These are phyloP conservation scores for Strigomonas oncopelti DNA, from an alignment of 208 protist species.

Conservation along the genomic window DNA sequence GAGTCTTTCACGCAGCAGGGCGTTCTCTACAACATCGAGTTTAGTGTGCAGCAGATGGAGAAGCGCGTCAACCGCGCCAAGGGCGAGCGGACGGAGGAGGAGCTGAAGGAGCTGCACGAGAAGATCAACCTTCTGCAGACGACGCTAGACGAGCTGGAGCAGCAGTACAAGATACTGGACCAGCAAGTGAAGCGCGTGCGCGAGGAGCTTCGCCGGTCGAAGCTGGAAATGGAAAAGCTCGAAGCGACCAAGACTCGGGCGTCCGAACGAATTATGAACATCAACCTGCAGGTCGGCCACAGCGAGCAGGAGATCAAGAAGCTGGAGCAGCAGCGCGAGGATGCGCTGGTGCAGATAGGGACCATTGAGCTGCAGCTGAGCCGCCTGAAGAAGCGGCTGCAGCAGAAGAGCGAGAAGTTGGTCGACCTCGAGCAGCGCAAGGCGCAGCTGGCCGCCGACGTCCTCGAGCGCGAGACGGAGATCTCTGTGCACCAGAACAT, in stretches of 20 bases:
- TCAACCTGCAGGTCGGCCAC: conserved; percentile 79
- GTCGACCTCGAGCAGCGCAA: conserved; percentile 73
- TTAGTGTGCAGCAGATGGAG: conserved; percentile 94
- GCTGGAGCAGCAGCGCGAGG: conserved; percentile 64
- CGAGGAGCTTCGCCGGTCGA: conserved; percentile 73
- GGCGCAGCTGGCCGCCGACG: conserved; percentile 55
- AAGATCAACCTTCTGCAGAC: conserved; percentile 84
- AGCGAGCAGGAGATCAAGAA: conserved; percentile 46
- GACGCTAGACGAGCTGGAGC: conserved; percentile 74
- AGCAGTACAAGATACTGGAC: conserved; percentile 76
- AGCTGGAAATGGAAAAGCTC: conserved; percentile 51
- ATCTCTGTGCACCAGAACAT: conserved; percentile 84
- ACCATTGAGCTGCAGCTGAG: conserved; percentile 87
- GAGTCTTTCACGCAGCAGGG: conserved; percentile 90
- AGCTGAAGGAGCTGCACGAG: conserved; percentile 78
- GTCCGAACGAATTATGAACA: conserved; percentile 66
- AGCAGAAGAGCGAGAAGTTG: conserved; percentile 54
- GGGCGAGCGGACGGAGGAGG: conserved; percentile 89
- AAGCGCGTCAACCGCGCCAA: conserved; percentile 88
- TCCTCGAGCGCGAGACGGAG: conserved; percentile 73
- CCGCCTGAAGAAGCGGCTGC: conserved; percentile 48
- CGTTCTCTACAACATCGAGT: conserved; percentile 93
- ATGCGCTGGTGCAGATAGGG: conserved; percentile 76
- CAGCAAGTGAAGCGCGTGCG: conserved; percentile 88
- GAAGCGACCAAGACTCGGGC: conserved; percentile 43